phyloP scores from a whole-genome alignment of 2,329 filamentous ascomycete species.

The Penicillium sp. region DNA sequence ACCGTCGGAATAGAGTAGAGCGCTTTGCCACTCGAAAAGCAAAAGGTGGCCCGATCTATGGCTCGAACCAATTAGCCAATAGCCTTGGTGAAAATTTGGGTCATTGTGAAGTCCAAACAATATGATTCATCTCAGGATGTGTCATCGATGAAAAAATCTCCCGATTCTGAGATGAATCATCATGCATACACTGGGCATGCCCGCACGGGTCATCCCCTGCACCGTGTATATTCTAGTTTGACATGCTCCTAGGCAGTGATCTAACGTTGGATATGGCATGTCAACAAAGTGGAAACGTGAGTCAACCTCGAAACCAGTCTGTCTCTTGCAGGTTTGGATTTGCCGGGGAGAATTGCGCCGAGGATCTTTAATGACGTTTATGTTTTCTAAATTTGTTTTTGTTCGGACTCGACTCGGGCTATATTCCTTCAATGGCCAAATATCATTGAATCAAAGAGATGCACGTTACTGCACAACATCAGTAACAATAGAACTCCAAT shows the following conservation, averaged over 20 bases:
- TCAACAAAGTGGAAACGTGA: neutral
- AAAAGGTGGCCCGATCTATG: conserved; percentile 6
- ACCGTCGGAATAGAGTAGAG: conserved; percentile 12
- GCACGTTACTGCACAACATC: neutral
- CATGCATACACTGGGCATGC: neutral
- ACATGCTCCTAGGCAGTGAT: neutral
- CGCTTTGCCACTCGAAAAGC: conserved; percentile 15
- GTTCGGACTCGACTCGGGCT: neutral
- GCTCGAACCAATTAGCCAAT: conserved; percentile 9
- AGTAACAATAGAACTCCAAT: neutral
- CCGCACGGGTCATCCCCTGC: conserved; percentile 13
- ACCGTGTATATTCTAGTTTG: neutral
- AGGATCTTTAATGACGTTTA: neutral
- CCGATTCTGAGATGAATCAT: conserved; percentile 14
- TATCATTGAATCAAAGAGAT: neutral
- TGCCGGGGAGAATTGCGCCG: neutral
- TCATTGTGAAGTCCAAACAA: conserved; percentile 8
- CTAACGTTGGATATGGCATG: neutral
- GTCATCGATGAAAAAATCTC: conserved; percentile 5
- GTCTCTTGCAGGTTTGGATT: neutral
- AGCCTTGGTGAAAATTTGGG: neutral
- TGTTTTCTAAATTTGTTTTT: neutral
- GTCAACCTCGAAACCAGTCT: neutral
- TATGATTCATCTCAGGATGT: conserved; percentile 18
- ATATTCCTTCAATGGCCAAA: neutral